Percentiles rank a stretch among this genome's conserved stretches.
These are phyloP conservation scores for Rhodotorula paludigena DNA, from an alignment of 768 basidiomycete species.

Conservation along the genomic window DNA sequence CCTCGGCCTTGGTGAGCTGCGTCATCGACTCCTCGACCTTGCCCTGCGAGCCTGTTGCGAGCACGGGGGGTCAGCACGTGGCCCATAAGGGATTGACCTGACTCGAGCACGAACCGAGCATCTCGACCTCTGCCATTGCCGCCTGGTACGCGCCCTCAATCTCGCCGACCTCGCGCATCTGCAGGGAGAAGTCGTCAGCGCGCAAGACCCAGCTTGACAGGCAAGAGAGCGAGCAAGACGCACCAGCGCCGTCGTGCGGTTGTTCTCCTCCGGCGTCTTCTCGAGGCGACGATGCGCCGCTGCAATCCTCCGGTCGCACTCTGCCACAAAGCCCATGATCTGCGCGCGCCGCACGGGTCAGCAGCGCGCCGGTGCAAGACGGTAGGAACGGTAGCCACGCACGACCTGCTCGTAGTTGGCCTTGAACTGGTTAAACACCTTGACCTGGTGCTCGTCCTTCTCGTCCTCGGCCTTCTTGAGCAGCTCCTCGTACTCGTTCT, in stretches of 20 bases:
- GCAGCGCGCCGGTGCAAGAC: neutral
- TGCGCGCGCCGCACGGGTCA: constrained; percentile 47
- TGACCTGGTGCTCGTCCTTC: constrained; percentile 58
- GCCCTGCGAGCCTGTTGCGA: constrained; percentile 80
- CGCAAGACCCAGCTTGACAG: too few species aligned
- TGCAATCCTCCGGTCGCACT: constrained; percentile 93
- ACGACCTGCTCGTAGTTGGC: constrained; percentile 36
- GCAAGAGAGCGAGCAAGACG: constrained; percentile 38
- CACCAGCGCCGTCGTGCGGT: constrained; percentile 93
- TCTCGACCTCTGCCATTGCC: constrained; percentile 96
- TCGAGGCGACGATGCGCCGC: constrained; percentile 89
- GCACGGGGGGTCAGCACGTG: neutral
- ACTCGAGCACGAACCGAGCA: constrained; percentile 58
- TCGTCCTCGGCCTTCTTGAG: constrained; percentile 52
- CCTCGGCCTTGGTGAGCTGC: constrained; percentile 95
- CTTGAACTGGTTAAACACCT: constrained; percentile 34
- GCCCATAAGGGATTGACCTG: neutral
- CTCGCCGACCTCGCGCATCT: constrained; percentile 99
- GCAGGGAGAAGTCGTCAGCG: neutral
- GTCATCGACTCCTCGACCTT: constrained; percentile 98
- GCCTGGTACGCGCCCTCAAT: constrained; percentile 98
- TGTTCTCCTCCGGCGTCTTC: constrained; percentile 99
- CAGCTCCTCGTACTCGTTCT: constrained; percentile 78
- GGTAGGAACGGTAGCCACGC: neutral
- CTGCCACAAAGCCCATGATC: constrained; percentile 93